A percentile compares a stretch with the other conserved stretches of the same genome.
These are phyloP conservation scores for Arachis hypogaea DNA, from an alignment of 306 rosid species.

Conservation along the genomic window DNA sequence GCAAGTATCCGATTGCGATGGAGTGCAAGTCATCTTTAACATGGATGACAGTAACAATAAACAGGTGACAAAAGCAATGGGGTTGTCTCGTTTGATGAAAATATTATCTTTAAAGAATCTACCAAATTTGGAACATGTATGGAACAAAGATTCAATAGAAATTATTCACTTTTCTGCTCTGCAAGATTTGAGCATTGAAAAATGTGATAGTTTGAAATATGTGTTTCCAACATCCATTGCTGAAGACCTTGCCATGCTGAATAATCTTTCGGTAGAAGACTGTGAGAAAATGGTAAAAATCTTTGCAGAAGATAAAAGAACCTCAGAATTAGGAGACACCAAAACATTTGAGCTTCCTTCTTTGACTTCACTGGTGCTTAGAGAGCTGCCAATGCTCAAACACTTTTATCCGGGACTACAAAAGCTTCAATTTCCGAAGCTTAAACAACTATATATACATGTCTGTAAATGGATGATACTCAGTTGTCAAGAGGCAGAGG, in stretches of 20 bases:
- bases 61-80: neutral
- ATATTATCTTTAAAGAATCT: neutral
- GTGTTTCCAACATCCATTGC: neutral
- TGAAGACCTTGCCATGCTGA: slow-evolving; percentile 2
- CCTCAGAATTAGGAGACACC: neutral
- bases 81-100: neutral
- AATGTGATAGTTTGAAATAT: no score
- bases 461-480: no score
- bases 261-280: neutral
- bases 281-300: no score
- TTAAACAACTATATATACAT: no score
- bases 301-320: neutral
- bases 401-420: no score
- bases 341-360: no score
- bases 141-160: neutral
- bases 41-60: neutral
- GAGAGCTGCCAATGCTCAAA: neutral
- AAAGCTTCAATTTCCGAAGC: no score
- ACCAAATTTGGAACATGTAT: neutral
- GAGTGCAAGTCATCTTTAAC: slow-evolving; percentile 19
- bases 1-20: fast-evolving
- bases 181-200: no score
- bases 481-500: no score
- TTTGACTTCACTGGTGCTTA: neutral
- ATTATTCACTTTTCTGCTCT: no score